These are phyloP conservation scores for Sugiyamaella qingdaonensis DNA, from an alignment of 805 yeast genomes.

Conservation along the genomic window DNA sequence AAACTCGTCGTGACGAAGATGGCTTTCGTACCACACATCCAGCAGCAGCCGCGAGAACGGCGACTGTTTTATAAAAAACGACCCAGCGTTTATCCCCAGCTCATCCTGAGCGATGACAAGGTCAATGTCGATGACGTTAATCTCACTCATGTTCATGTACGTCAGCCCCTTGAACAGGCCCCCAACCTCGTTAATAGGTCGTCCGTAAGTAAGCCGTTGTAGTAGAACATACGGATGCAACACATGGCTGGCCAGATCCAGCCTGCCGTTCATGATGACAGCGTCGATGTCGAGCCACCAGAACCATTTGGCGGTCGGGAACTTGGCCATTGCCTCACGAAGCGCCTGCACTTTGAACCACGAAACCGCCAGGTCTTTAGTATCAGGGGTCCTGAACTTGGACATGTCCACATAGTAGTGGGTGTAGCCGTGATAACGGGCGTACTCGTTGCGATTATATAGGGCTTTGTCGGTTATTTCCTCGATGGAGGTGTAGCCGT, in stretches of 20 bases:
- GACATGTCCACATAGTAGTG: constrained; percentile 28
- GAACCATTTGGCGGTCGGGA: constrained; percentile 36
- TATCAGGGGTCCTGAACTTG: constrained; percentile 14
- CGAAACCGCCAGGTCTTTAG: constrained; percentile 13
- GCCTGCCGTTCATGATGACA: constrained; percentile 30
- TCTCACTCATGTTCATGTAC: constrained; percentile 6
- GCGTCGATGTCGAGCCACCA: constrained; percentile 38
- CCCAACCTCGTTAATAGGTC: constrained; percentile 18
- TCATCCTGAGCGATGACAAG: constrained; percentile 29
- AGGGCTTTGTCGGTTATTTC: neutral
- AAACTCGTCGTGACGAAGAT: constrained; percentile 10
- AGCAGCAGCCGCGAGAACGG: constrained; percentile 22
- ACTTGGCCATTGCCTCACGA: constrained; percentile 25
- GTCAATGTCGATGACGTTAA: constrained; percentile 23
- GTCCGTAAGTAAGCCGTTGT: constrained; percentile 21
- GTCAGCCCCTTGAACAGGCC: constrained; percentile 8
- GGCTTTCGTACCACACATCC: constrained; percentile 30
- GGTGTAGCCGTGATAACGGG: constrained; percentile 31
- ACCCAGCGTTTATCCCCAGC: constrained; percentile 31
- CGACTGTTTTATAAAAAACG: constrained; percentile 27
- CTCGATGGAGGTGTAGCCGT: neutral
- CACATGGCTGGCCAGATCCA: constrained; percentile 27
- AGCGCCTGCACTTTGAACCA: constrained; percentile 35
- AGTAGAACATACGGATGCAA: constrained; percentile 25
- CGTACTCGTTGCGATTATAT: constrained; percentile 26